Evolutionary conservation across 371 early-diverging fungal genomes (phyloP), one percentile per base, ranked within the genome.

Genomic region (Mortierella sp.): DNA sequence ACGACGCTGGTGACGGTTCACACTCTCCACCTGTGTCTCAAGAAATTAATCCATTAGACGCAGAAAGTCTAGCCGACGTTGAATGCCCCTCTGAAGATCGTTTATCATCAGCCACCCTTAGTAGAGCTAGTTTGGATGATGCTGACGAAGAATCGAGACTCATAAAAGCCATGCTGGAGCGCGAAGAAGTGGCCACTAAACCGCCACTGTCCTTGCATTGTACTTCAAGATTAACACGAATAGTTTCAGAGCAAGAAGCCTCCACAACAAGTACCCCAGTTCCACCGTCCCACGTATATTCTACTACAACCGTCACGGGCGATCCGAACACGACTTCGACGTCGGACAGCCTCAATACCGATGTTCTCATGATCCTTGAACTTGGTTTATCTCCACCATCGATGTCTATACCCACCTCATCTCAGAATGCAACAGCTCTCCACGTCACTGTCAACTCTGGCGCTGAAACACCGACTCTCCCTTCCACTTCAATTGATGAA

Each of bases 131-230:
- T 41, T 22, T 38, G 19, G 55, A 53, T 1, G 67, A 59, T 5
- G 63, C 22, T n/a, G 47, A 58, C 16, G 77, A 71, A 6, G 80
- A 80, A n/a, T 57, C 67, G 1, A 47, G 40, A 28, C 65, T 80
- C n/a, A 74, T 80, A 71, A 58, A 67, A 4, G 70, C 65, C 32
- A 74, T 80, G 75, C 32, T 80, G 10, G 64, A 65, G 47, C 67
- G 64, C 19, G 80, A 80, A n/a, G 75, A 70, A 38, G n/a, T 63
- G 33, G 77, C 68, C 16, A 43, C 64, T 9, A 63, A 55, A 9
- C 47, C 62, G 33, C 58, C 53, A 47, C 41, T 32, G 16, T 59
- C 41, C 21, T 38, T 41, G 19, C 58, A 55, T 7, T 21, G 21
- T n/a, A 22, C 24, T 36, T 36, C 43, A 38, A 55, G 19, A 63